Conservation (phyloP, 805 yeast species). For the Clavispora fructus region DNA sequence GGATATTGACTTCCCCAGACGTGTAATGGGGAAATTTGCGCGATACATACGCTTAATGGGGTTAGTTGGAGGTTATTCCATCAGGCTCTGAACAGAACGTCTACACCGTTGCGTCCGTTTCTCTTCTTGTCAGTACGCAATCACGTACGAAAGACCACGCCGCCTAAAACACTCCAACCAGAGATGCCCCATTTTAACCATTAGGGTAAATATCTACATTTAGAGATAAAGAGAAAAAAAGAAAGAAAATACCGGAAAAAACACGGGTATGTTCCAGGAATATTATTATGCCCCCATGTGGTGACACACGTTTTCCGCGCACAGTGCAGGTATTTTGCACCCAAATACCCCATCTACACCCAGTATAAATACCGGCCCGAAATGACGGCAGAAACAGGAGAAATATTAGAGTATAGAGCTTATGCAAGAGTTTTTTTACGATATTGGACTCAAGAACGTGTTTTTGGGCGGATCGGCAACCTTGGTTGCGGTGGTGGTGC, state of each 20-base stretch:
- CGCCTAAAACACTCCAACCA: too few relatives aligned
- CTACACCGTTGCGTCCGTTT: too few relatives aligned
- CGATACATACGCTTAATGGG: too few relatives aligned
- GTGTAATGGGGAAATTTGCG: too few relatives aligned
- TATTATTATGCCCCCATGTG: constrained; percentile 8
- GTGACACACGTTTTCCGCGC: constrained; percentile 10
- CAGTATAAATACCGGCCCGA: background rate
- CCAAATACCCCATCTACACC: constrained; percentile 2
- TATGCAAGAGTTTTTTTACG: constrained; percentile 4
- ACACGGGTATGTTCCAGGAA: background rate
- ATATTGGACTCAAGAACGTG: constrained; percentile 9
- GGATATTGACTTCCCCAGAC: too few relatives aligned
- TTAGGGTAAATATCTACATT: too few relatives aligned
- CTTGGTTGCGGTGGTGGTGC: constrained; percentile 11
- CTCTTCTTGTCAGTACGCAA: too few relatives aligned
- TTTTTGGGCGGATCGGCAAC: constrained; percentile 15
- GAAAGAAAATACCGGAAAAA: background rate
- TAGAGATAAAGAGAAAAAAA: background rate
- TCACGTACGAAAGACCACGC: too few relatives aligned
- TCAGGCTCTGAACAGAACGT: too few relatives aligned
- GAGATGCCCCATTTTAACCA: too few relatives aligned
- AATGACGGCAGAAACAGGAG: background rate
- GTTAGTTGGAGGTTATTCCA: too few relatives aligned
- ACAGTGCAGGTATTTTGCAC: constrained; percentile 13
- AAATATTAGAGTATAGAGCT: background rate